phyloP scores from a whole-genome alignment of 306 rosid species.

The Purshia tridentata region DNA sequence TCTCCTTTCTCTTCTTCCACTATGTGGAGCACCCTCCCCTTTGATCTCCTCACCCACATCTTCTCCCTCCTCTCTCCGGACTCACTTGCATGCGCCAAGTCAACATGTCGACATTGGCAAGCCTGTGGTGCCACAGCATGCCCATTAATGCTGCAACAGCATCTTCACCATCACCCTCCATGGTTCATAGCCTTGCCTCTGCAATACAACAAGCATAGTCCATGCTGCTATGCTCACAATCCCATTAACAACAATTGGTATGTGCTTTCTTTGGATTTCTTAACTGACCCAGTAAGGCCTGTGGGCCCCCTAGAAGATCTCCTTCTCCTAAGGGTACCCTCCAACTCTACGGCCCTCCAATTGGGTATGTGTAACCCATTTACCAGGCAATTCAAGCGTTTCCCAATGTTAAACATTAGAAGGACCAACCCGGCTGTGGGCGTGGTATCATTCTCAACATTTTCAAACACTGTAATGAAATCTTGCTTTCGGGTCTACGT shows the following conservation, averaged over 20 bases:
- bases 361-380: constrained; percentile 65
- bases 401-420: constrained; percentile 43
- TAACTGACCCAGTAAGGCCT: constrained; percentile 35
- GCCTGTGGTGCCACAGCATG: constrained; percentile 26
- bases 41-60: constrained; percentile 62
- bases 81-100: constrained; percentile 61
- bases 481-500: constrained; percentile 45
- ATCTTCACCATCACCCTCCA: constrained; percentile 21
- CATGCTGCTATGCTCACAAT: constrained; percentile 48
- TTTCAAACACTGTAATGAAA: not conserved
- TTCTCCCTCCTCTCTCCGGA: constrained; percentile 68
- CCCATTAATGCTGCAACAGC: not conserved
- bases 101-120: constrained; percentile 61
- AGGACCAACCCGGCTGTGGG: constrained; percentile 78
- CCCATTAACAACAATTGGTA: constrained; percentile 54
- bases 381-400: constrained; percentile 45
- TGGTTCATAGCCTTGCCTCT: constrained; percentile 75
- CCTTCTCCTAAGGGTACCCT: constrained; percentile 40
- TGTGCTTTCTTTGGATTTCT: constrained; percentile 47
- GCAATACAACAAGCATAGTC: constrained; percentile 24
- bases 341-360: constrained; percentile 36
- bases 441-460: constrained; percentile 11
- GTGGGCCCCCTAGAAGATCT: constrained; percentile 49
- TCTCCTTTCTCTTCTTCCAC: not conserved
- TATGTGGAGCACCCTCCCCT: constrained; percentile 74